phyloP scores from a whole-genome alignment of 2,329 filamentous ascomycete genomes.

The Fusarium penzigii region DNA sequence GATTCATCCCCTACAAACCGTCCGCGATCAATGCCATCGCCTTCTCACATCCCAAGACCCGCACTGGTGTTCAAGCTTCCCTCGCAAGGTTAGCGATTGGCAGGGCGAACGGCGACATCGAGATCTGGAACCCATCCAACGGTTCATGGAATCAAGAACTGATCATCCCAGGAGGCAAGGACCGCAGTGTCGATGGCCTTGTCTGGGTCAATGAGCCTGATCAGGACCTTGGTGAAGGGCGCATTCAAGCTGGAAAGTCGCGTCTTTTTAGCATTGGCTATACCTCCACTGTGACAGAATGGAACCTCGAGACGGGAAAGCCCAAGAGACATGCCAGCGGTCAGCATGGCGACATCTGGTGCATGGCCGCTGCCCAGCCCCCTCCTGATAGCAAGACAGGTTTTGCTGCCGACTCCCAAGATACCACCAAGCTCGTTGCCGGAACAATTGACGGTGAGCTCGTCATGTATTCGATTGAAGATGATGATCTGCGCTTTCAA shows the following conservation, averaged over 20 bases:
- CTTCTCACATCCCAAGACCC: conserved; percentile 74
- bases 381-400: conserved; percentile 29
- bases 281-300: conserved; percentile 89
- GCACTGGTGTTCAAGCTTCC: conserved; percentile 51
- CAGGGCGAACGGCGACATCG: conserved; percentile 91
- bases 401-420: conserved; percentile 34
- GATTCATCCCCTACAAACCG: conserved; percentile 90
- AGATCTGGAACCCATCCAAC: conserved; percentile 90
- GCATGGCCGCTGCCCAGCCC: conserved; percentile 79
- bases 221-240: conserved; percentile 64
- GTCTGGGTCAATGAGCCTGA: conserved; percentile 89
- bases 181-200: conserved; percentile 85
- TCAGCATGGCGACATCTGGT: conserved; percentile 97
- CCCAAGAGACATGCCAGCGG: conserved; percentile 83
- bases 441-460: conserved; percentile 92
- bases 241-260: conserved; percentile 67
- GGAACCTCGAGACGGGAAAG: conserved; percentile 80
- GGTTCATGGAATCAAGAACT: conserved; percentile 89
- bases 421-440: conserved; percentile 67
- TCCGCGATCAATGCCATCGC: conserved; percentile 92
- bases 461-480: conserved; percentile 82
- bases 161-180: conserved; percentile 78
- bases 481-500: conserved; percentile 80
- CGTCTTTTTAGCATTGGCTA: conserved; percentile 96
- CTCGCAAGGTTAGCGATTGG: conserved; percentile 80